Base-by-base conservation (phyloP, 306 rosid species). In the Corylus avellana region DNA sequence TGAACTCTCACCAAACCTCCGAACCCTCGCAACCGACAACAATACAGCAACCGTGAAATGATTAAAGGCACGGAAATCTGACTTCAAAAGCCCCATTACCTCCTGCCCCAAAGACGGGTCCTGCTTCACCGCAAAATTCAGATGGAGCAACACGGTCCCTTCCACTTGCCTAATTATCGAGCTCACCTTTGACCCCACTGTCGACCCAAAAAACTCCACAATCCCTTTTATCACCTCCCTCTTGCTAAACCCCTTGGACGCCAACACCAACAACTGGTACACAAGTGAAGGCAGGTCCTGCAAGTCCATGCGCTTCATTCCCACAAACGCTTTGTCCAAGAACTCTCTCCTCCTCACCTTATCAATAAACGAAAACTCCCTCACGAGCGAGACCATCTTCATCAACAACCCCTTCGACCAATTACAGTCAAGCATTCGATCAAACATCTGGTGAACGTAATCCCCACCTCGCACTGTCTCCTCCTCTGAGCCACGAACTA, bases 261-360 rank as follows among this genome's bases (percentile, higher is more conserved):
- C 81, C 70, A 82, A 50, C 32, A 85, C 79, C 77, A 85, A 83
- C 70, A 82, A n/a, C 72, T 85, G 88, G 76, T 82, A 85, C 64
- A 82, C 86, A 8, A 85, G 73, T 42, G 86, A 82, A 4, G 88
- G 88, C 85, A 85, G 72, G 78, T 85, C 88, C 61, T 85, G 88
- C 76, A 85, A 75, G 59, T 85, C 86, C 12, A 82, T 77, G 29
- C 78, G 35, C 4, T 77, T 11, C 71, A 85, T 81, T 67, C 80
- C 86, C 2, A 11, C 70, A 22, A 82, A 79, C 25, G 75, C 81
- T 79, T 85, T 85, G 50, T 76, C 84, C 61, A 75, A 70, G 75
- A 85, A 85, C 68, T 81, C 84, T 39, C 76, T 66, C 44, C 73
- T 80, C 86, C 75, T 72, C 0, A 5, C 42, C 74, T 85, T 85